A percentile compares a stretch with the other conserved stretches of the same genome.
Evolutionary conservation across 495 filamentous ascomycete species (phyloP).

Genomic region (Aspergillus hancockii): DNA sequence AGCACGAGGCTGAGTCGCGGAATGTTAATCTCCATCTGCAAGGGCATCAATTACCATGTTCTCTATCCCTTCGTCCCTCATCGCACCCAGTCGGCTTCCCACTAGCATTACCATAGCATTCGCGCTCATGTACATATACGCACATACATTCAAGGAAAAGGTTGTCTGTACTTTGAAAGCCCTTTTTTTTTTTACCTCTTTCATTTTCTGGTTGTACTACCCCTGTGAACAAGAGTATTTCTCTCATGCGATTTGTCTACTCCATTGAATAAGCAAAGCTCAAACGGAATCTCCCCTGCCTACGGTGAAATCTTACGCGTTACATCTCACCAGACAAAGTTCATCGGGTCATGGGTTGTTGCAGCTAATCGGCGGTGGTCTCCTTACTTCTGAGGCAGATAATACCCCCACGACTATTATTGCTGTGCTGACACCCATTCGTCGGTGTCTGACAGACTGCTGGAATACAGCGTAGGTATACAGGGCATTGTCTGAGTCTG

Average conservation of each 20-base stretch:
- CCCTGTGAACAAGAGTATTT: neutral
- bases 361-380: neutral
- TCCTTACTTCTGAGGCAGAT: neutral
- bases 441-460: neutral
- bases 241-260: neutral
- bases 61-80: conserved; percentile 2
- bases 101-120: neutral
- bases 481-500: neutral
- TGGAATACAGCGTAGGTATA: neutral
- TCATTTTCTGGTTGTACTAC: neutral
- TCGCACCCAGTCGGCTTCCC: neutral
- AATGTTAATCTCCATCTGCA: conserved; percentile 15
- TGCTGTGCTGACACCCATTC: neutral
- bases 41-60: conserved; percentile 8
- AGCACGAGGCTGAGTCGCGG: conserved; percentile 11
- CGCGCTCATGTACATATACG: too few species aligned
- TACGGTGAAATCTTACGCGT: neutral
- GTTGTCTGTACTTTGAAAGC: too few species aligned
- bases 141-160: too few species aligned
- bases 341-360: neutral
- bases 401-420: neutral
- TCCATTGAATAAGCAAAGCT: neutral
- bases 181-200: too few species aligned
- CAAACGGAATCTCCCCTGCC: neutral
- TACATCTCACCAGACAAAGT: neutral